Evolutionary conservation across 2,329 filamentous ascomycete species (phyloP).

Genomic region (Metarhizium robertsii): DNA sequence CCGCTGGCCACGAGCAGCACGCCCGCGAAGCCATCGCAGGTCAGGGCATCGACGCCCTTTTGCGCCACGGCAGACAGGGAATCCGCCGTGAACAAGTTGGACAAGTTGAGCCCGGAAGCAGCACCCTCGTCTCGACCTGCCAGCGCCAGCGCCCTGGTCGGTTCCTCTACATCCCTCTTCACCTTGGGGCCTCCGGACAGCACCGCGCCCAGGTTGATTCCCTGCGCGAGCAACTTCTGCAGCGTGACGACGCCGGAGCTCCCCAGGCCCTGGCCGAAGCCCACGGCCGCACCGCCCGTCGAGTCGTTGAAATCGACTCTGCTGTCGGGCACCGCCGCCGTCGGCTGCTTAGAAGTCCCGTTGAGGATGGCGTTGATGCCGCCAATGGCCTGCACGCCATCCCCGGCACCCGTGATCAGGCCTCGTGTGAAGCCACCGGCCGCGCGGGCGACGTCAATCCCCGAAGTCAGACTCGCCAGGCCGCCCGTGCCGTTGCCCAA

Average conservation of each 20-base stretch:
- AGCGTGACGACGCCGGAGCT: constrained; percentile 22
- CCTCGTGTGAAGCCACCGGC: constrained; percentile 26
- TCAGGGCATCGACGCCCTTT: constrained; percentile 18
- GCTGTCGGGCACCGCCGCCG: constrained; percentile 11
- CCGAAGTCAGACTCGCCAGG: constrained; percentile 10
- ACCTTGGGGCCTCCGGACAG: not conserved
- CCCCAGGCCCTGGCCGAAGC: constrained; percentile 25
- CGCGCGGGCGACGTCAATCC: constrained; percentile 15
- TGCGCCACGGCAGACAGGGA: constrained; percentile 20
- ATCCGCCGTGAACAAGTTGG: constrained; percentile 17
- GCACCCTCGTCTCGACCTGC: not conserved
- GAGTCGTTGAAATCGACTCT: constrained; percentile 24
- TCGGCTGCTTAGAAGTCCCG: constrained; percentile 15
- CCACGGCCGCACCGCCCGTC: constrained; percentile 22
- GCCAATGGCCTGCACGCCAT: constrained; percentile 22
- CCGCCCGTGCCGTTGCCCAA: not conserved
- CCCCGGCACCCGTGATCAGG: constrained; percentile 23
- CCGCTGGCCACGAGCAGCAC: constrained; percentile 17
- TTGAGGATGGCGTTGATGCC: constrained; percentile 21
- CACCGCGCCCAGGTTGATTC: constrained; percentile 7
- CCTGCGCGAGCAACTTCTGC: constrained; percentile 17
- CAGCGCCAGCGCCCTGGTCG: not conserved
- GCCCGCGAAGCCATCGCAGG: constrained; percentile 24
- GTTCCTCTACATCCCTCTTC: not conserved
- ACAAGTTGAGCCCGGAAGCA: constrained; percentile 13